A percentile compares a stretch with the other conserved stretches of the same genome.
These are phyloP conservation scores for Cryptosporidium sp. DNA, from an alignment of 169 alveolate genomes.

Conservation along the genomic window DNA sequence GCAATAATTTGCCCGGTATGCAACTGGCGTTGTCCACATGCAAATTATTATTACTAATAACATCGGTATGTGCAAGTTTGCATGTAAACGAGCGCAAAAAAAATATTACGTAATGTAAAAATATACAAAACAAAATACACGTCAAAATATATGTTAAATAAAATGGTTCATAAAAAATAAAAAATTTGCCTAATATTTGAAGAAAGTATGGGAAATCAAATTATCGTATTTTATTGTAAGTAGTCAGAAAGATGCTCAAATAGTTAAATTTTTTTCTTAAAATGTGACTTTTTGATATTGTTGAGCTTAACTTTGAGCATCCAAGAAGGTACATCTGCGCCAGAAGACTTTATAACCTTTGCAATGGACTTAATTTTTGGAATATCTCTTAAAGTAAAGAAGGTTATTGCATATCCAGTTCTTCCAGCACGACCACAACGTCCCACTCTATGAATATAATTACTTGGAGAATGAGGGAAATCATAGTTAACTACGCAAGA, in stretches of 20 bases:
- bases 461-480: constrained; percentile 93
- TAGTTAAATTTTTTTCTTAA: not conserved
- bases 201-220: not conserved
- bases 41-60: not conserved
- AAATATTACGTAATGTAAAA: not conserved
- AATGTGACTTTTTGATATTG: constrained; percentile 30
- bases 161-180: not conserved
- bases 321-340: constrained; percentile 89
- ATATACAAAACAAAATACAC: not conserved
- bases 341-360: constrained; percentile 86
- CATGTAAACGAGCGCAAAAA: not conserved
- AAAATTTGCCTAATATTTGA: not conserved
- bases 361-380: constrained; percentile 83
- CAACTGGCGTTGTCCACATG: constrained; percentile 19
- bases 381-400: constrained; percentile 89
- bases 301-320: constrained; percentile 78
- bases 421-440: constrained; percentile 98
- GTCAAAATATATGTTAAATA: not conserved
- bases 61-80: constrained; percentile 31
- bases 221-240: not conserved
- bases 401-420: constrained; percentile 90
- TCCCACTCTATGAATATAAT: constrained; percentile 98
- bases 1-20: constrained; percentile 15
- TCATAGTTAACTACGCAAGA: constrained; percentile 96
- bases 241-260: not conserved